phyloP scores from a whole-genome alignment of 441 rosid genomes.

The Viola pubescens region DNA sequence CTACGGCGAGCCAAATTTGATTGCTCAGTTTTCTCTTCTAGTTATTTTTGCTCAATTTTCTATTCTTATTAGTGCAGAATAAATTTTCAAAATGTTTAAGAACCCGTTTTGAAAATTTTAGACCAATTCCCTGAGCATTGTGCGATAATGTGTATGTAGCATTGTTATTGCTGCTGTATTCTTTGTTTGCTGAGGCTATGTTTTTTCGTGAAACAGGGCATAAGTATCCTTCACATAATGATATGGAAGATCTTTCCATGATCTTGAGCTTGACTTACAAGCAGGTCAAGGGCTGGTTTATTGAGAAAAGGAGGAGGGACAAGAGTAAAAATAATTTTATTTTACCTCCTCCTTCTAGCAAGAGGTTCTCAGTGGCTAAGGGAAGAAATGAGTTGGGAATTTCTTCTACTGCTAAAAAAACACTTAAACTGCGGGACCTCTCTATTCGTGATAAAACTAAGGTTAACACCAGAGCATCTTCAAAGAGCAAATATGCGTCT shows the following conservation, averaged over 20 bases:
- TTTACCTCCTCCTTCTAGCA: slow-evolving; percentile 14
- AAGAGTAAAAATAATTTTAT: slow-evolving; percentile 22
- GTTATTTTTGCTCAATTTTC: neutral
- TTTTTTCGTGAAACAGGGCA: slow-evolving; percentile 40
- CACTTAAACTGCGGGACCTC: slow-evolving; percentile 16
- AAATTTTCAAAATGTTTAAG: no score
- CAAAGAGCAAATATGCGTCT: slow-evolving; percentile 18
- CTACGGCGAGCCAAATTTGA: neutral
- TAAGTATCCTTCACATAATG: slow-evolving; percentile 45
- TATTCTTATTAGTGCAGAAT: no score
- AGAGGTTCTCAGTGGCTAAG: slow-evolving; percentile 14
- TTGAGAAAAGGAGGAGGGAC: slow-evolving; percentile 58
- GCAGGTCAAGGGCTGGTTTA: slow-evolving; percentile 75
- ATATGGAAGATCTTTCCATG: slow-evolving; percentile 47
- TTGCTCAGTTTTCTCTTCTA: neutral
- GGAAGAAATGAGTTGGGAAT: slow-evolving; percentile 20
- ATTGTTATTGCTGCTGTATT: neutral
- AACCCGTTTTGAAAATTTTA: neutral
- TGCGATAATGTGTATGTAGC: neutral
- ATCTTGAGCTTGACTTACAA: slow-evolving; percentile 53
- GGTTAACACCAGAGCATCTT: slow-evolving; percentile 17
- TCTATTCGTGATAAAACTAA: slow-evolving; percentile 7
- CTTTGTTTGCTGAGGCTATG: slow-evolving; percentile 12
- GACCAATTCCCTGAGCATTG: neutral
- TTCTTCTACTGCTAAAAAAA: slow-evolving; percentile 15